phyloP scores from a whole-genome alignment of 495 filamentous ascomycete genomes.

The Aspergillus baeticus region DNA sequence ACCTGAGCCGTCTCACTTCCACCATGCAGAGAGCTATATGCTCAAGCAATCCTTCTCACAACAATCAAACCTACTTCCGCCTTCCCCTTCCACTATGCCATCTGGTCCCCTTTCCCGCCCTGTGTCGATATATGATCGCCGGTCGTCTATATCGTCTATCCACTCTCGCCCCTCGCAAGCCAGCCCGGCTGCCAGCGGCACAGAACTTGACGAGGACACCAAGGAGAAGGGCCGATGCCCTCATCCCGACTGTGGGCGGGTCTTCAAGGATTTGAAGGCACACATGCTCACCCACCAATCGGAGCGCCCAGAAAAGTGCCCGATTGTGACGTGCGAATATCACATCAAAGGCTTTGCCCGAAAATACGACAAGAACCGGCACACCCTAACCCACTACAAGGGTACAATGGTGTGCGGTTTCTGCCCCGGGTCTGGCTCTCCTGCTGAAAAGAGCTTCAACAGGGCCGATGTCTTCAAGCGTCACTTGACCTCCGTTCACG shows the following conservation, averaged over 20 bases:
- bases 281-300: slow-evolving; percentile 96
- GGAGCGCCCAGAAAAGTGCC: slow-evolving; percentile 94
- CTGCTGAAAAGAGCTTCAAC: slow-evolving; percentile 98
- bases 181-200: slow-evolving; percentile 51
- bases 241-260: slow-evolving; percentile 77
- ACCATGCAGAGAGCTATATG: slow-evolving; percentile 27
- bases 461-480: slow-evolving; percentile 98
- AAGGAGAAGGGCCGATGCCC: slow-evolving; percentile 75
- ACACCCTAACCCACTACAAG: slow-evolving; percentile 98
- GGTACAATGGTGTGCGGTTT: slow-evolving; percentile 99
- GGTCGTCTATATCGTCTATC: slow-evolving; percentile 56
- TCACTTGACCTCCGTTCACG: slow-evolving; percentile 89
- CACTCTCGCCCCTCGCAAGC: slow-evolving; percentile 55
- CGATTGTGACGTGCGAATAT: slow-evolving; percentile 91
- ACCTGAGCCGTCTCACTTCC: slow-evolving; percentile 33
- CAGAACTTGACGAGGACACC: slow-evolving; percentile 60
- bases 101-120: slow-evolving; percentile 35
- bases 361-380: slow-evolving; percentile 99
- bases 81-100: slow-evolving; percentile 40
- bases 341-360: slow-evolving; percentile 93
- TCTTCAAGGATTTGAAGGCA: slow-evolving; percentile 93
- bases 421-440: slow-evolving; percentile 87
- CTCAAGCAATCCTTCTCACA: slow-evolving; percentile 30
- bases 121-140: slow-evolving; percentile 40
- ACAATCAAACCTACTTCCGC: slow-evolving; percentile 25